Percentiles rank a stretch among this genome's conserved stretches.
phyloP scores from a whole-genome alignment of 2,329 filamentous ascomycete genomes.

The Onygenales sp. region DNA sequence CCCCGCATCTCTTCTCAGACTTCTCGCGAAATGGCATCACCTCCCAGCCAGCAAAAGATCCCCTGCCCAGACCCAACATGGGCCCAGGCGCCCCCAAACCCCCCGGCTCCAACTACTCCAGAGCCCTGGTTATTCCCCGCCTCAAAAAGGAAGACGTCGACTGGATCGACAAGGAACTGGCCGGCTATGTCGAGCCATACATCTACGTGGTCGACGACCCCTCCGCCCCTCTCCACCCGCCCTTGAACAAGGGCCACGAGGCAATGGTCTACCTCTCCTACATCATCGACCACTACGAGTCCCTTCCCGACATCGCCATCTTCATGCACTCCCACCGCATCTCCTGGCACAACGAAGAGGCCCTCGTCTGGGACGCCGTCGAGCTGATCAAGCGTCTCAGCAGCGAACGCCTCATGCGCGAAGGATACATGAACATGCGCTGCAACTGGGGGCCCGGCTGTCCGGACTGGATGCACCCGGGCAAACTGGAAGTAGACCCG shows the following conservation, averaged over 20 bases:
- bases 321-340: constrained; percentile 51
- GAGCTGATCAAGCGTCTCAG: constrained; percentile 44
- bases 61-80: constrained; percentile 2
- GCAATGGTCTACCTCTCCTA: constrained; percentile 54
- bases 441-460: constrained; percentile 51
- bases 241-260: constrained; percentile 53
- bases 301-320: constrained; percentile 48
- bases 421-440: constrained; percentile 52
- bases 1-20: no score
- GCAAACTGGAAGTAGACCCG: constrained; percentile 28
- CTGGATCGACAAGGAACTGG: constrained; percentile 47
- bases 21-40: no score
- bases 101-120: constrained; percentile 41
- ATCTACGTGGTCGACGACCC: constrained; percentile 47
- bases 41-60: neutral
- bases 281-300: constrained; percentile 53
- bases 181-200: constrained; percentile 34
- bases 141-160: constrained; percentile 41
- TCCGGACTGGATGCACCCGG: constrained; percentile 48
- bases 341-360: constrained; percentile 52
- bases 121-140: constrained; percentile 45
- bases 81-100: constrained; percentile 31
- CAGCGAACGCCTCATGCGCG: constrained; percentile 39
- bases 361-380: constrained; percentile 41
- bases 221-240: constrained; percentile 40